Evolutionary conservation across 441 rosid genomes (phyloP).

Genomic region (Isatis lusitanica): DNA sequence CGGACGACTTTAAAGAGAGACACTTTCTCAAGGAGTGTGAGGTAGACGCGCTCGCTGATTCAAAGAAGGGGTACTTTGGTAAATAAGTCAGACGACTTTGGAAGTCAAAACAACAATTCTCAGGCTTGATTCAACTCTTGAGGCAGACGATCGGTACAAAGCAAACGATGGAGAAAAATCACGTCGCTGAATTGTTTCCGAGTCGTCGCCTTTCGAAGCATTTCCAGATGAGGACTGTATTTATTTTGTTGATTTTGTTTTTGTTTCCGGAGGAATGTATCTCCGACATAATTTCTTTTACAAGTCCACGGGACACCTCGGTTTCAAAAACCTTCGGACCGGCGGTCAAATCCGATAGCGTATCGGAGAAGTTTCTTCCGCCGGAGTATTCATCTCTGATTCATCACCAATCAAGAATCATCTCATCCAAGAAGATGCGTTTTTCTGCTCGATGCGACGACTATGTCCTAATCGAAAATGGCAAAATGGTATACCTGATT

Average conservation of each 20-base stretch:
- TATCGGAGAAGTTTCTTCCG: constrained; percentile 67
- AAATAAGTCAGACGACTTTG: neutral
- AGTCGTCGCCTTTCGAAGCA: neutral
- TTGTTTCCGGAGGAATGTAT: too few species aligned
- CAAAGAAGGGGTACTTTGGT: neutral
- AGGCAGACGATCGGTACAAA: neutral
- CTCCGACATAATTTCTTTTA: constrained; percentile 20
- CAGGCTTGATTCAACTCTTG: neutral
- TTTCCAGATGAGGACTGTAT: constrained; percentile 38
- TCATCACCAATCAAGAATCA: constrained; percentile 5
- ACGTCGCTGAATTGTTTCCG: neutral
- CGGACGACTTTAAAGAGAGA: too few species aligned
- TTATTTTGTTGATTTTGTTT: too few species aligned
- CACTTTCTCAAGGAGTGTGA: too few species aligned
- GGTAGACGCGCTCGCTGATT: neutral
- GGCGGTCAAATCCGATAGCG: constrained; percentile 49
- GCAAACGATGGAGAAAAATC: neutral
- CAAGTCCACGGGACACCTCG: constrained; percentile 40
- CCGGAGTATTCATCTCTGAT: constrained; percentile 34
- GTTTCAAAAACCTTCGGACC: constrained; percentile 48
- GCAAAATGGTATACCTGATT: neutral
- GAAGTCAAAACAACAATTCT: neutral
- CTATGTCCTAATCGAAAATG: neutral
- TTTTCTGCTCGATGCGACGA: neutral
- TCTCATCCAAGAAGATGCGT: neutral